A percentile compares a stretch with the other conserved stretches of the same genome.
Evolutionary conservation across 202 grass and related monocot species (phyloP).

Genomic region (Bolboschoenoplectus hybrid): DNA sequence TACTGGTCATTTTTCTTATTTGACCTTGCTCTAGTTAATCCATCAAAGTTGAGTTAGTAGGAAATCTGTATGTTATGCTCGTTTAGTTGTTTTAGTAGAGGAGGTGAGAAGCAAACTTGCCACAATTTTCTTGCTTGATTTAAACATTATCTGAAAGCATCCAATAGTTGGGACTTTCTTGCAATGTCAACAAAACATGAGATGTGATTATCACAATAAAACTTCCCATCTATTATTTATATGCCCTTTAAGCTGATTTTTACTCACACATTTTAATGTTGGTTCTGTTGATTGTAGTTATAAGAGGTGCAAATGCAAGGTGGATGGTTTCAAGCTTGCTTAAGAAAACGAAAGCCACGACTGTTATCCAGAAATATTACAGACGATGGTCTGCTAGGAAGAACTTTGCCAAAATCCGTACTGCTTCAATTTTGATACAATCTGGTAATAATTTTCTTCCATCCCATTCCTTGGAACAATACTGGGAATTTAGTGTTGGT

Average conservation of each 20-base stretch:
- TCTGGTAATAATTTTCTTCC: slow-evolving; percentile 60
- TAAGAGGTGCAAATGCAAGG: slow-evolving; percentile 79
- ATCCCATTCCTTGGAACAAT: slow-evolving; percentile 24
- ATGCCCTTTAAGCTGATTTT: not conserved
- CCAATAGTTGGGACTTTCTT: not conserved
- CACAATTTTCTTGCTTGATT: slow-evolving; percentile 17
- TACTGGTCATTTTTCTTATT: not conserved
- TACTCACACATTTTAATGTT: not conserved
- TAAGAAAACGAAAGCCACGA: slow-evolving; percentile 64
- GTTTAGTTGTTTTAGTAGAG: not conserved
- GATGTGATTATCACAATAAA: not conserved
- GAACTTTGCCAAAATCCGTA: slow-evolving; percentile 59
- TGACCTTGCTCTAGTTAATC: not conserved
- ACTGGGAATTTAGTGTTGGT: not conserved
- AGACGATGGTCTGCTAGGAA: slow-evolving; percentile 63
- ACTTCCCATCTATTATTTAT: not conserved
- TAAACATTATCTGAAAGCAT: not conserved
- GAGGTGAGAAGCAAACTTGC: not conserved
- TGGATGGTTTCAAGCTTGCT: slow-evolving; percentile 52
- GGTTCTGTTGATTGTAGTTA: slow-evolving; percentile 48
- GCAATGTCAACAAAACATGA: not conserved
- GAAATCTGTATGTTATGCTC: not conserved
- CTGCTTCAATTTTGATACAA: slow-evolving; percentile 76
- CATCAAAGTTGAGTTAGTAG: not conserved
- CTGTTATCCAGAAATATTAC: slow-evolving; percentile 71